A percentile compares a stretch with the other conserved stretches of the same genome.
Evolutionary conservation across 2,329 filamentous ascomycete species (phyloP).

Genomic region (Aureobasidium lini): DNA sequence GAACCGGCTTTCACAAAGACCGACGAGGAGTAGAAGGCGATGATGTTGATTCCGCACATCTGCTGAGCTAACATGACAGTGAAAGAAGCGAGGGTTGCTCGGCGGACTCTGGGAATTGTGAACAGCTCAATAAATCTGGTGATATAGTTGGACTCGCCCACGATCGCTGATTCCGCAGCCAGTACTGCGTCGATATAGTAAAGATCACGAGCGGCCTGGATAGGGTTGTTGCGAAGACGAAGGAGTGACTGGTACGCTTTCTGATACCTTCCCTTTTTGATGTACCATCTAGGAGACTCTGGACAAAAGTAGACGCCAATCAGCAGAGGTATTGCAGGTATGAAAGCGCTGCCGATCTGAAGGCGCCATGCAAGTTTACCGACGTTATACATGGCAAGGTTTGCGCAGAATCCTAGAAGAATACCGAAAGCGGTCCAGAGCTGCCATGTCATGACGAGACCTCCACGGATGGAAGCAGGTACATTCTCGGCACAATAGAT

Average conservation of each 20-base stretch:
- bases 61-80: slow-evolving; percentile 68
- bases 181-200: slow-evolving; percentile 33
- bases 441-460: slow-evolving; percentile 28
- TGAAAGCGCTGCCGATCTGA: slow-evolving; percentile 40
- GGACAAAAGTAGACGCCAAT: slow-evolving; percentile 32
- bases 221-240: slow-evolving; percentile 31
- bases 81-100: slow-evolving; percentile 68
- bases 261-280: slow-evolving; percentile 33
- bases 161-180: slow-evolving; percentile 20
- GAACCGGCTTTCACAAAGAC: slow-evolving; percentile 22
- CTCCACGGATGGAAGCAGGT: slow-evolving; percentile 20
- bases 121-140: slow-evolving; percentile 51
- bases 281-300: slow-evolving; percentile 26
- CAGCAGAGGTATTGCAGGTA: slow-evolving; percentile 39
- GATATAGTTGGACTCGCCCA: slow-evolving; percentile 32
- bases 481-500: slow-evolving; percentile 15
- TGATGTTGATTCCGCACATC: slow-evolving; percentile 44
- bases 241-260: slow-evolving; percentile 34
- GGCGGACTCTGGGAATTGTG: slow-evolving; percentile 59
- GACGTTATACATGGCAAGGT: slow-evolving; percentile 33
- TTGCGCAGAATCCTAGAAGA: slow-evolving; percentile 37
- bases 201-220: slow-evolving; percentile 37
- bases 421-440: slow-evolving; percentile 40
- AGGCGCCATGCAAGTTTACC: slow-evolving; percentile 37
- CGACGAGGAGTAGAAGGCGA: slow-evolving; percentile 18